Evolutionary conservation across 2,329 filamentous ascomycete genomes (phyloP), one percentile per base, ranked within the genome.

Genomic region (Ophiostoma tasmaniense): DNA sequence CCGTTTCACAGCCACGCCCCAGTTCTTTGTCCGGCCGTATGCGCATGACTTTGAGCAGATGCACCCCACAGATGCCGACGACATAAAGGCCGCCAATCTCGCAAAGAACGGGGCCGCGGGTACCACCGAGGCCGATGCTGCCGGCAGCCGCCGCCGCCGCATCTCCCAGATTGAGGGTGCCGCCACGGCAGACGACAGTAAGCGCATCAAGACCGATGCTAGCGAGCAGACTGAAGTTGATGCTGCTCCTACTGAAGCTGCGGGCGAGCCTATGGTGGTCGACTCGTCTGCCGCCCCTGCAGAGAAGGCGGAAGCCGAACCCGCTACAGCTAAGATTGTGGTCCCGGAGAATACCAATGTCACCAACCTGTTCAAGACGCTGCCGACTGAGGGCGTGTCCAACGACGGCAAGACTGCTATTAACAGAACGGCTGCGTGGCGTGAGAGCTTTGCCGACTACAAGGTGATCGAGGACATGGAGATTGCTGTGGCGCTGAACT

Each of bases 11-110:
- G 84, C 86, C 1, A 78, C 82, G 8, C 85, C 91, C 8, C 85
- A 83, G 13, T 89, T 88, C 69, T 86, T 91, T 70, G 85, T 97
- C 13, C 88, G 85, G 75, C 79, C 82, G 5, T 98, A 97, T 76
- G 76, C 76, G 3, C 84, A 88, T 35, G 87, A 89, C 39, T 86
- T 89, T 42, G 88, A 96, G 79, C 93, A 98, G 79, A 88, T 98
- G 79, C 90, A 96, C 3, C 86, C 90, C 71, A 99, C 95, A 0
- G 95, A 99, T 77, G 75, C 95, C 69, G 91, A 97, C 73, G 80
- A 84, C 66, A 79, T 94, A 71, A 81, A 82, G 70, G 59, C 69
- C 69, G 30, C 30, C 25, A 66, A 67, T 14, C 33, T 39, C 11
- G 67, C 28, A 25, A 28, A 22, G n/a, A 64, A 30, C 13, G 33